Base-by-base conservation (phyloP, 75 land plant genomes). In the Larix kaempferi region DNA sequence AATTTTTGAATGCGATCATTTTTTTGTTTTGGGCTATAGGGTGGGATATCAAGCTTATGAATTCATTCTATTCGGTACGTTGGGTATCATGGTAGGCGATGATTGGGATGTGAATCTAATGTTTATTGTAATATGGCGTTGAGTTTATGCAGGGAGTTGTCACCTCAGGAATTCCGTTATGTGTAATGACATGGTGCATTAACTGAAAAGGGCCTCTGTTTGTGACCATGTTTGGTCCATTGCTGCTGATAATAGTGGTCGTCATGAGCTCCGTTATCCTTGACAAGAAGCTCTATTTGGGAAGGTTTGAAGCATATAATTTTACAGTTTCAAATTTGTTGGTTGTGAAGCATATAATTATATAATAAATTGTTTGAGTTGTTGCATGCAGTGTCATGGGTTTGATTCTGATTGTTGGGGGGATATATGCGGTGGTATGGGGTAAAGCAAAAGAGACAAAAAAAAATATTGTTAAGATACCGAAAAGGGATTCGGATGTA, bases 121-220 rank as follows among this genome's bases (percentile, higher is more conserved):
- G 16, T 15, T 56, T 12, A 56, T 56, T 1, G 6, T 2, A 15
- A 12, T 11, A 56, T 65, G 11, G 10, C 29, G 69, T 65, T 33
- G 35, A 61, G 41, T 64, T 35, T 13, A 3, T 81, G 77, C 91
- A 94, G 97, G 95, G 94, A 26, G 56, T 89, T 2, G 79, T 94
- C 15, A 84, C 85, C 16, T 92, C 97, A 2, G 92, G 89, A 14
- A 16, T 92, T 23, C 83, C 88, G 41, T 87, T 74, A 41, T 77
- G 87, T 49, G 80, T 83, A 41, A 91, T 90, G 90, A 49, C 89
- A 29, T 94, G 95, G 97, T 92, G 94, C 76, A 82, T 93, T 21
- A 75, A 80, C 62, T 60, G 84, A 69, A 88, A 81, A 59, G 98
- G 98, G 2, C 93, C 98, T 17, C 82, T 94, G 37, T 83, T 94